These are phyloP conservation scores for Kwoniella shandongensis DNA, from an alignment of 768 basidiomycete species.

Conservation along the genomic window DNA sequence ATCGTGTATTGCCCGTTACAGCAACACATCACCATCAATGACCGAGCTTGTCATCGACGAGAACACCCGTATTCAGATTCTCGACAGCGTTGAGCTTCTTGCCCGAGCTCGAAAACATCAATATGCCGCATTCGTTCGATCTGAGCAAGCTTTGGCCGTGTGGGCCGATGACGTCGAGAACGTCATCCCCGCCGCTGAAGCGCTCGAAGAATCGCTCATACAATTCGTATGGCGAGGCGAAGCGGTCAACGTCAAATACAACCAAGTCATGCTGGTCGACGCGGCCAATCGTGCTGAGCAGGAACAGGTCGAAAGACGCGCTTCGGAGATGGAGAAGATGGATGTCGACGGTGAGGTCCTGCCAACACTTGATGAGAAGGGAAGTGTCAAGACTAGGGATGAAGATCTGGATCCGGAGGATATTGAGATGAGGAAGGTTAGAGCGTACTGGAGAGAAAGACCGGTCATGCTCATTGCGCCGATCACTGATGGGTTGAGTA, in stretches of 20 bases:
- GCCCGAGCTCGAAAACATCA: slow-evolving; percentile 83
- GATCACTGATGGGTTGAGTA: slow-evolving; percentile 40
- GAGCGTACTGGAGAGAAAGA: slow-evolving; percentile 35
- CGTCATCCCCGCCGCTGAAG: slow-evolving; percentile 63
- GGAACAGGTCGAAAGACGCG: slow-evolving; percentile 15
- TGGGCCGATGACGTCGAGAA: slow-evolving; percentile 78
- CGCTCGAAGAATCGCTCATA: slow-evolving; percentile 68
- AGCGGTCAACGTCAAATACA: slow-evolving; percentile 38
- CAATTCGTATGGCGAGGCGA: slow-evolving; percentile 70
- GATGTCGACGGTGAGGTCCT: slow-evolving; percentile 13
- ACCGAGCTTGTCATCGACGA: slow-evolving; percentile 60
- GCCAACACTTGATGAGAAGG: slow-evolving; percentile 35
- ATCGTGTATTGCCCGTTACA: too few relatives aligned
- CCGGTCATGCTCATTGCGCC: slow-evolving; percentile 48
- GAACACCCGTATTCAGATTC: slow-evolving; percentile 80
- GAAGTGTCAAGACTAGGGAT: slow-evolving; percentile 16
- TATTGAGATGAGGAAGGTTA: slow-evolving; percentile 30
- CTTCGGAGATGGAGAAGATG: slow-evolving; percentile 17
- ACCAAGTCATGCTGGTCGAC: slow-evolving; percentile 37
- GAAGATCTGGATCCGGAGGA: slow-evolving; percentile 46
- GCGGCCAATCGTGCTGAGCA: slow-evolving; percentile 24
- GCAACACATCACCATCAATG: slow-evolving; percentile 34
- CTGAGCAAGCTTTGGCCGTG: slow-evolving; percentile 78
- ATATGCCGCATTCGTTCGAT: slow-evolving; percentile 81
- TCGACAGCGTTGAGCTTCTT: slow-evolving; percentile 73